Conservation (phyloP, 1,284 basidiomycete genomes). For the Veloboletus limbatus region DNA sequence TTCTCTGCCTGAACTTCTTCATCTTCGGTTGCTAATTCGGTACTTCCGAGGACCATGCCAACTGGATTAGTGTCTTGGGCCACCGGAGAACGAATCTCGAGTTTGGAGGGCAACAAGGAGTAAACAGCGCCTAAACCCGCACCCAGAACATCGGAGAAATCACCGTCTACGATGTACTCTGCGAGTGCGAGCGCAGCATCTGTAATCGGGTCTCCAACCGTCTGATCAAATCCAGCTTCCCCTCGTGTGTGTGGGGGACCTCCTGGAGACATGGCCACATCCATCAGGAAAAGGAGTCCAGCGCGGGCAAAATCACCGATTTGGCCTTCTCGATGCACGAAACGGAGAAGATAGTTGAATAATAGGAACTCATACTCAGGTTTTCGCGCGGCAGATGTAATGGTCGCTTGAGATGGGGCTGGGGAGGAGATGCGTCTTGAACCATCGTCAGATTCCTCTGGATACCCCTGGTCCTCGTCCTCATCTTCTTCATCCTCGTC, state of each 20-base stretch:
- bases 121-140: slow-evolving; percentile 94
- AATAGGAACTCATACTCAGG: slow-evolving; percentile 92
- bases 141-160: slow-evolving; percentile 94
- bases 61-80: slow-evolving; percentile 39
- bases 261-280: slow-evolving; percentile 84
- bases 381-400: slow-evolving; percentile 59
- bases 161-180: slow-evolving; percentile 92
- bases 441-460: slow-evolving; percentile 20
- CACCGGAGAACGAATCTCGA: slow-evolving; percentile 59
- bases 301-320: slow-evolving; percentile 94
- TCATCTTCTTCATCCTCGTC: slow-evolving; percentile 52
- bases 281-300: slow-evolving; percentile 89
- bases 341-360: slow-evolving; percentile 94
- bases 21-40: slow-evolving; percentile 47
- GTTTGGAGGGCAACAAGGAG: slow-evolving; percentile 85
- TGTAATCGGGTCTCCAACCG: slow-evolving; percentile 61
- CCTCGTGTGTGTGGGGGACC: slow-evolving; percentile 44
- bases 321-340: slow-evolving; percentile 91
- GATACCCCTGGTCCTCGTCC: slow-evolving; percentile 27
- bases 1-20: slow-evolving; percentile 53
- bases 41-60: slow-evolving; percentile 67
- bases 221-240: slow-evolving; percentile 22
- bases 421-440: slow-evolving; percentile 48
- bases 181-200: slow-evolving; percentile 84
- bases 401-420: slow-evolving; percentile 56